Base-by-base conservation (phyloP, 108 stramenopile species). In the Discostella stelligeroides region DNA sequence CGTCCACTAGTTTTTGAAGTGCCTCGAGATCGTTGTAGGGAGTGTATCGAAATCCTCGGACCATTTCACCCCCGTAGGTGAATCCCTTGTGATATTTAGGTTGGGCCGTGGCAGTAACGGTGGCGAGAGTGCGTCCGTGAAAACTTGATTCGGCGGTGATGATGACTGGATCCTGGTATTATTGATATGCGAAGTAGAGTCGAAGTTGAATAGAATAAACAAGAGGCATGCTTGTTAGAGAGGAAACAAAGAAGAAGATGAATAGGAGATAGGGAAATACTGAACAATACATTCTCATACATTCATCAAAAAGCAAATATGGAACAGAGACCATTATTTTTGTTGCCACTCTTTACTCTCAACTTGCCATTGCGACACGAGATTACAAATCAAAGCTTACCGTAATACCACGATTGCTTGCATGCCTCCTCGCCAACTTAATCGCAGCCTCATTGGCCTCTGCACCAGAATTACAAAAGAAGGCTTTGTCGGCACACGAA, bases 401-500 rank as follows among this genome's bases (percentile, higher is more conserved):
- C 17, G 82, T 84, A 56, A 95, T 90, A 9, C 91, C 93, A 25
- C 88, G 68, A 59, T 89, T 82, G 60, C 45, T 61, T 8, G 94
- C 96, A 72, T 95, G 87, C 70, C 91, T 87, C 60, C 97, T 91
- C 25, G 97, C 92, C 37, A 94, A 75, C 79, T 99, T 99, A 64
- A 99, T 95, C 24, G 96, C 97, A 0, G 91, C 98, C 82, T 99
- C 98, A 68, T 97, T 98, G 60, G 96, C 94, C 76, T 99, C 98
- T 8, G 95, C 97, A 7, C 98, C 98, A 2, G 86, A 88, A 76
- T 99, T 99, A 82, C 97, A 99, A 80, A 99, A 99, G 83, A 99
- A 99, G 30, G 83, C 98, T 85, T 96, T 97, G 66, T 97, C 95
- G 25, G 90, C 91, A 66, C 79, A 84, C 8, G 91, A 88, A 58